Evolutionary conservation across 192 early-diverging fungal genomes (phyloP), one percentile per base, ranked within the genome.

Genomic region (Coemansia sp.): DNA sequence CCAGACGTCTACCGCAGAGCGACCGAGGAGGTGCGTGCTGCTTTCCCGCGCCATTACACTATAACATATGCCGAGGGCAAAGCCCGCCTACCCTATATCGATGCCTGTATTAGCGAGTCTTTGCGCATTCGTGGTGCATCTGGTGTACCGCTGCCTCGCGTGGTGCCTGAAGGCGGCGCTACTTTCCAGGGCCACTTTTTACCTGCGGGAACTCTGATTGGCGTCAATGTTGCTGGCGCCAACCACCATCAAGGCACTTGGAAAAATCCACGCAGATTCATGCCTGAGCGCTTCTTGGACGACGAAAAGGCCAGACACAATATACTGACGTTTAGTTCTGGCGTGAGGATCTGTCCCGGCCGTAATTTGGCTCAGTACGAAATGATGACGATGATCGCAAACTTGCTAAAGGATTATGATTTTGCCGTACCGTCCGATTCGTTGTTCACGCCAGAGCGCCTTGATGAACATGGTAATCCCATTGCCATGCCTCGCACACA

Each of bases 61-160:
- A 81, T 85, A 20, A 66, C 52, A 0, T 85, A 76, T 39, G 64
- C 64, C 13, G 73, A 78, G 44, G 73, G 69, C 50, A 79, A 77
- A 57, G 55, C 64, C 0, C 44, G 58, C 5, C 38, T 81, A 13
- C 73, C 79, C 24, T 85, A 79, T 20, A 13, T 85, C 15, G 76
- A 81, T 33, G 84, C 79, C 0, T 77, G 77, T 43, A 75, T 85
- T 36, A 69, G 76, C 68, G 84, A 85, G 58, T 69, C 79, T 3
- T 5, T 85, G 68, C 66, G 84, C 5, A 66, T 85, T 13, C 70
- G 62, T 1, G 64, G 69, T 0, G 76, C 69, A 1, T 62, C 73
- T 11, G 74, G 74, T n/a, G 34, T 66, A 0, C 44, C 60, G 12
- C 52, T 80, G 10, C 67, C 68, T 15, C 71, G 82, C 5, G 52